Evolutionary conservation across 352 stramenopile genomes (phyloP).

Genomic region (Phytopythium montanum): DNA sequence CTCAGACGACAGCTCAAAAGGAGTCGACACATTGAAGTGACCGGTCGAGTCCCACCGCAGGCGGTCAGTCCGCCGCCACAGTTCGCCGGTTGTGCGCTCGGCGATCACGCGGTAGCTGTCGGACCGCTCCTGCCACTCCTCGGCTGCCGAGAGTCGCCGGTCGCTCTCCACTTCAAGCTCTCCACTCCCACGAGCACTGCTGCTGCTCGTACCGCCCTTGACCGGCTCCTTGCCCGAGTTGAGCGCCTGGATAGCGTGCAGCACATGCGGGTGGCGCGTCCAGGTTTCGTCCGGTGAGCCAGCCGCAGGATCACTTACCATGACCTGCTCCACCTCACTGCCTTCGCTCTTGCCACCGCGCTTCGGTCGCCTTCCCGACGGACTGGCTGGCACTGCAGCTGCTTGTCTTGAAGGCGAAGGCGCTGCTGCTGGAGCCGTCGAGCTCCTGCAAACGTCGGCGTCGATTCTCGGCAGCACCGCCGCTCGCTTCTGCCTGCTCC

Average conservation of each 20-base stretch:
- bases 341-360: background rate
- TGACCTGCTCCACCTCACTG: background rate
- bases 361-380: background rate
- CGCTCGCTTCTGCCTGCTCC: background rate
- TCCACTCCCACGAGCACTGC: constrained; percentile 5
- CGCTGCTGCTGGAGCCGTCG: background rate
- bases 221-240: constrained; percentile 3
- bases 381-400: background rate
- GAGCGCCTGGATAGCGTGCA: constrained; percentile 35
- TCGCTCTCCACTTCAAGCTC: constrained; percentile 27
- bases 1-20: constrained; percentile 6
- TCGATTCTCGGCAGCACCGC: background rate
- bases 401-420: background rate
- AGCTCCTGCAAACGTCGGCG: background rate
- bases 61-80: constrained; percentile 25
- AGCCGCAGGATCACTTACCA: background rate
- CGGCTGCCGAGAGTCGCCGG: constrained; percentile 14
- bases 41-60: constrained; percentile 44
- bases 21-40: constrained; percentile 20
- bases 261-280: constrained; percentile 41
- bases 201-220: background rate
- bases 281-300: constrained; percentile 19
- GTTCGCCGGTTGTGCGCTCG: constrained; percentile 15
- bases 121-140: constrained; percentile 48
- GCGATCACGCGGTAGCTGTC: constrained; percentile 48